Percentiles rank a stretch among this genome's conserved stretches.
Evolutionary conservation across 345 rosid genomes (phyloP).

Genomic region (Salix arbutifolia): DNA sequence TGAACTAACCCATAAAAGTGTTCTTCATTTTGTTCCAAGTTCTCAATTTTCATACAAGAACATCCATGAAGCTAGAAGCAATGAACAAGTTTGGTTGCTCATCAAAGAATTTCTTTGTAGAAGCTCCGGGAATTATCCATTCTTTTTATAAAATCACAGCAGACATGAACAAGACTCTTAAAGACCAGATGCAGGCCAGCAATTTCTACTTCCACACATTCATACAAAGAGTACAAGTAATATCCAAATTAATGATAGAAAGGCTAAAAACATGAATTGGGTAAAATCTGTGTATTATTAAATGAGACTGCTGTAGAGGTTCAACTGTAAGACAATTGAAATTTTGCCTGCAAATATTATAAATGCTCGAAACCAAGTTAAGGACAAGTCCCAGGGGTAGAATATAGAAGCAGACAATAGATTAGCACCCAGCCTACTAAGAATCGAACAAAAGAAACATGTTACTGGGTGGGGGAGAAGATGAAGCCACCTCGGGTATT

Average conservation of each 20-base stretch:
- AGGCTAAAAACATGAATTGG: neutral
- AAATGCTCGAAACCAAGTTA: too few relatives aligned
- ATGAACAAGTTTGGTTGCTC: too few relatives aligned
- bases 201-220: neutral
- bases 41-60: too few relatives aligned
- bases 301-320: neutral
- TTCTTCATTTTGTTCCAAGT: too few relatives aligned
- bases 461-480: neutral
- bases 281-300: neutral
- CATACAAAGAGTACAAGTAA: neutral
- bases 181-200: neutral
- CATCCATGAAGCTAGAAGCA: too few relatives aligned
- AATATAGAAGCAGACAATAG: neutral
- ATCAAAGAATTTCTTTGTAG: neutral
- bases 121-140: neutral
- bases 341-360: neutral
- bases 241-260: neutral
- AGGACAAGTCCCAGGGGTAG: neutral
- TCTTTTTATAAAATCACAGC: neutral
- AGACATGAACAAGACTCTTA: neutral
- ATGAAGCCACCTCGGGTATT: neutral
- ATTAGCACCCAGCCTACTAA: neutral
- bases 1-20: too few relatives aligned
- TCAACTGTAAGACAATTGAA: neutral
- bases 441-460: neutral